Base-by-base conservation (phyloP, 805 yeast genomes). In the Cyberlindnera misumaiensis region DNA sequence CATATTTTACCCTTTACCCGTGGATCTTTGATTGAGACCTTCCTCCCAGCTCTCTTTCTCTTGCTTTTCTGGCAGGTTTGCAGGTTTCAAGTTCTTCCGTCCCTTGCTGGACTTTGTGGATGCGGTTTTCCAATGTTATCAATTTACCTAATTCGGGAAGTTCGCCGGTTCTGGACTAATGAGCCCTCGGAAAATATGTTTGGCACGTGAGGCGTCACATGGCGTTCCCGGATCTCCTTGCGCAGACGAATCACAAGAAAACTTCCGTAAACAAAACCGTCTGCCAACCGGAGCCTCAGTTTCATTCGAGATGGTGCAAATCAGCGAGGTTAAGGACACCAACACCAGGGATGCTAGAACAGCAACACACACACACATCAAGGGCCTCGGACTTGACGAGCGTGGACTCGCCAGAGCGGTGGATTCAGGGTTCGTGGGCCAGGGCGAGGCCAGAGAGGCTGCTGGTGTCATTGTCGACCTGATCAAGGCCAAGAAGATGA, bases 281-380 rank as follows among this genome's bases (percentile, higher is more conserved):
- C 8, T 20, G 24, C 24, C 8, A 20, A 20, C 5, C 24, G 5
- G 24, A 20, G 24, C 8, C 24, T 20, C 24, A 20, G 24, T 20
- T n/a, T n/a, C 2, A 11, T 12, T 8, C 5, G 20, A 32, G 28
- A 83, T 84, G 94, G 90, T 81, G 31, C 82, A 80, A 58, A 81
- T 84, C 52, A 76, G 68, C 60, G 94, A 86, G 60, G 83, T 85
- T 34, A 83, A 78, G 48, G 81, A 83, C 39, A 49, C 61, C 18
- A 45, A 43, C 28, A 43, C 49, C 7, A 69, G 79, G 40, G 83
- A 77, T 42, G 68, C 73, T 41, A 72, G 95, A 48, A 85, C 95
- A 1, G 96, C 97, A 1, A 93, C 98, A 4, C 98, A 90, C 59
- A 89, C 98, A 3, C 98, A 90, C 59, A 90, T 90, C 70, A 83